A percentile compares a stretch with the other conserved stretches of the same genome.
Conservation (phyloP, 768 basidiomycete genomes). For the Tephrocybe sp. region DNA sequence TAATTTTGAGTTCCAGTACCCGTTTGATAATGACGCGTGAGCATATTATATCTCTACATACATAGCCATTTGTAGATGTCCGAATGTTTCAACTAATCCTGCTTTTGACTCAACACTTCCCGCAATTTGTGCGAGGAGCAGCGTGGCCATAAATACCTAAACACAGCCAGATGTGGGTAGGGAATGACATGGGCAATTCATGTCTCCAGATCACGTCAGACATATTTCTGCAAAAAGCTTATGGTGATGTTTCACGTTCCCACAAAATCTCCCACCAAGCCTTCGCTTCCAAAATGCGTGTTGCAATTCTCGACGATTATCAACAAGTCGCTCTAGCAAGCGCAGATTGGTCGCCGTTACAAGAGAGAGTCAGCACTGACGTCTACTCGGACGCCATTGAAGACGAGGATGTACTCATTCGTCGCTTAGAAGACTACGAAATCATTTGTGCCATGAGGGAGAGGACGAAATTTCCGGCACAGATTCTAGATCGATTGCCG, state of each 20-base stretch:
- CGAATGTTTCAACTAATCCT: neutral
- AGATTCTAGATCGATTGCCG: constrained; percentile 53
- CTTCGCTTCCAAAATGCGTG: too few species aligned
- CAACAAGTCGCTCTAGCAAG: constrained; percentile 48
- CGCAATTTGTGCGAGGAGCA: too few species aligned
- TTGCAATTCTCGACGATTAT: constrained; percentile 66
- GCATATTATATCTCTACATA: constrained; percentile 2
- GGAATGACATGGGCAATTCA: too few species aligned
- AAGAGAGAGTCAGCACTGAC: constrained; percentile 37
- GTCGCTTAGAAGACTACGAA: constrained; percentile 49
- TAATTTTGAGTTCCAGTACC: constrained; percentile 53
- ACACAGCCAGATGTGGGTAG: too few species aligned
- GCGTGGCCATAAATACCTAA: too few species aligned
- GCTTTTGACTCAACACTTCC: too few species aligned
- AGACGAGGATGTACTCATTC: constrained; percentile 50
- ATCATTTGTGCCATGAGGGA: constrained; percentile 70
- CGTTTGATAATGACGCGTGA: constrained; percentile 69
- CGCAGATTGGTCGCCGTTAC: constrained; percentile 54
- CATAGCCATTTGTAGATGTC: neutral
- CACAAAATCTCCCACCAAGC: too few species aligned
- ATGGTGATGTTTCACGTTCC: too few species aligned
- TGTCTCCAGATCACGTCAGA: too few species aligned
- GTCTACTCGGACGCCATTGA: constrained; percentile 51
- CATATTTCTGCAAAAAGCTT: too few species aligned
- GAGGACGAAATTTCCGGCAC: constrained; percentile 53